Evolutionary conservation across 2,329 filamentous ascomycete genomes (phyloP).

Genomic region (Ascochyta clinopodiicola): DNA sequence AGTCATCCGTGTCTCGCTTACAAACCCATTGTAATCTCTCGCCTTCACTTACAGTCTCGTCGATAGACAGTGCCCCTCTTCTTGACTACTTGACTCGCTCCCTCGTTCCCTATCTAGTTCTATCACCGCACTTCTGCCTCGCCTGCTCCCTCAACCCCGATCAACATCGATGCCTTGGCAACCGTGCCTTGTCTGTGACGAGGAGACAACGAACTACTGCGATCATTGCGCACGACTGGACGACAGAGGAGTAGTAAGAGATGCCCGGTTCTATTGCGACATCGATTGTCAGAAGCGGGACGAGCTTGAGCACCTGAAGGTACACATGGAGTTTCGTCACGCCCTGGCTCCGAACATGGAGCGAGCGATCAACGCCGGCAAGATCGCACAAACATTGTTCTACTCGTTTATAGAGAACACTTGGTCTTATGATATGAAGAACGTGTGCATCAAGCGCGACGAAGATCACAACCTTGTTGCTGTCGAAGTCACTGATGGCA

Average conservation of each 20-base stretch:
- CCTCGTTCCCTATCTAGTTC: background rate
- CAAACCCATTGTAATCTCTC: background rate
- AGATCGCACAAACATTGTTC: conserved; percentile 21
- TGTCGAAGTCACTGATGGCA: conserved; percentile 17
- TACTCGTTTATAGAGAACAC: conserved; percentile 22
- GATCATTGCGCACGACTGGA: conserved; percentile 1
- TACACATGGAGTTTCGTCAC: conserved; percentile 1
- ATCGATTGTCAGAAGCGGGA: conserved; percentile 10
- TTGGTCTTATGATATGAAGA: conserved; percentile 24
- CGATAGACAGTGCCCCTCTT: background rate
- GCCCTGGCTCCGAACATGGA: conserved; percentile 3
- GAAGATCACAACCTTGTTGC: conserved; percentile 3
- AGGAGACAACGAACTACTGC: conserved; percentile 15
- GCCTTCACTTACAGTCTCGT: background rate
- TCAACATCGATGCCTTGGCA: conserved; percentile 5
- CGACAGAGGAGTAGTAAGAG: background rate
- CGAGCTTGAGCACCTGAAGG: conserved; percentile 9
- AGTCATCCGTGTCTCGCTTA: background rate
- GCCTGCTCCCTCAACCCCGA: background rate
- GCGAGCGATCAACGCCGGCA: conserved; percentile 16
- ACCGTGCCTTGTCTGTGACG: conserved; percentile 11
- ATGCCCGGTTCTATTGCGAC: conserved; percentile 17
- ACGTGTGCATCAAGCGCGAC: conserved; percentile 9
- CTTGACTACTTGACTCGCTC: background rate
- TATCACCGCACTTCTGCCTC: background rate